Evolutionary conservation across 192 early-diverging fungal species (phyloP).

Genomic region (Coemansia sp.): DNA sequence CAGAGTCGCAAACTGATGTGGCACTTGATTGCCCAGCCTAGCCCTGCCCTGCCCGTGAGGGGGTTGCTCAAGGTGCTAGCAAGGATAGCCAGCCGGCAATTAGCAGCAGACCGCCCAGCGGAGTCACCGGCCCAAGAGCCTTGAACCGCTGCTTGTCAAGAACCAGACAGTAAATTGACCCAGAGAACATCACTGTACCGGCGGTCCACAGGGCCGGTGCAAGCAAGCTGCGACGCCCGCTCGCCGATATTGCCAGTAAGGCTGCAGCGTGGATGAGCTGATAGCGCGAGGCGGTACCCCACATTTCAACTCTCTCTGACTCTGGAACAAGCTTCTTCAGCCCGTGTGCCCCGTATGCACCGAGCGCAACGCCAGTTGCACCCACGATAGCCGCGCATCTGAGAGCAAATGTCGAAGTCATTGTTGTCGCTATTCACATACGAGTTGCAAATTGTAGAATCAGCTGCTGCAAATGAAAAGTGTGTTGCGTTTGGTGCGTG

Average conservation of each 20-base stretch:
- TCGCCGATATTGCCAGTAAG: conserved; percentile 41
- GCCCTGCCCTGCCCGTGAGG: too few species aligned
- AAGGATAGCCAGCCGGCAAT: conserved; percentile 48
- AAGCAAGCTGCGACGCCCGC: conserved; percentile 22
- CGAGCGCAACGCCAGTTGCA: conserved; percentile 55
- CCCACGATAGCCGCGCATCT: conserved; percentile 47
- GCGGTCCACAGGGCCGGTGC: conserved; percentile 46
- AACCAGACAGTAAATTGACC: conserved; percentile 56
- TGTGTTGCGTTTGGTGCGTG: neutral
- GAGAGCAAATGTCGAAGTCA: conserved; percentile 35
- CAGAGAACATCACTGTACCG: conserved; percentile 54
- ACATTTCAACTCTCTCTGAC: conserved; percentile 34
- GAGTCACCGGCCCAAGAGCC: conserved; percentile 40
- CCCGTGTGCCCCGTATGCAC: conserved; percentile 59
- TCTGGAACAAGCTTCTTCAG: conserved; percentile 42
- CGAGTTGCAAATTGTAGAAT: neutral
- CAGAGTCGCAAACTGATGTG: neutral
- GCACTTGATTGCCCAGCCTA: neutral
- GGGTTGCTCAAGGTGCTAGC: conserved; percentile 17
- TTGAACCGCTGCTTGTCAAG: conserved; percentile 35
- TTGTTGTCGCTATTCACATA: neutral
- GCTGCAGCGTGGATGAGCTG: conserved; percentile 55
- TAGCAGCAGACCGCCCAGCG: conserved; percentile 45
- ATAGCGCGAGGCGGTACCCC: conserved; percentile 53
- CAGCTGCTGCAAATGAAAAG: neutral